Evolutionary conservation across 768 basidiomycete genomes (phyloP), one percentile per base, ranked within the genome.

Genomic region (Arthromyces matolae): DNA sequence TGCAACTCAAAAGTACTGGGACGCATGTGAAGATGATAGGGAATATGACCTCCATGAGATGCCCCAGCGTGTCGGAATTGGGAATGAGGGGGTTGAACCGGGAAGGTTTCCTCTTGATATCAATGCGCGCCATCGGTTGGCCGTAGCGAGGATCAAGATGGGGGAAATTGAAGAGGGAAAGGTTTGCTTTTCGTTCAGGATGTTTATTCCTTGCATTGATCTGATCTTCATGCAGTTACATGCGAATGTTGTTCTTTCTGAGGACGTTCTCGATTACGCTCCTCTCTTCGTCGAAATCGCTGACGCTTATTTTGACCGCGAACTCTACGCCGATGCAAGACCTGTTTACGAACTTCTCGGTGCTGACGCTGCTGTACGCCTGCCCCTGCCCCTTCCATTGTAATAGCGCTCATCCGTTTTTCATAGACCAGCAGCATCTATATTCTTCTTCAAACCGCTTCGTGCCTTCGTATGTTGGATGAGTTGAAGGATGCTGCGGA

Each of bases 231-330:
- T 20, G 8, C 46, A 96, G 92, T 71, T 83, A 31, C 94, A 98
- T 63, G 84, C 90, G 1, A 75, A 73, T 23, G 69, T 86, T 28
- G 77, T 97, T 19, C 71, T 89, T 2, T 60, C 76, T 0, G 78
- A 90, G 55, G 90, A 93, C 45, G 75, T 86, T 0, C 59, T 81
- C 3, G 84, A 92, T 54, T 92, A 92, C 54, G 82, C 86, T 0
- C 78, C 83, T 1, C 70, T 93, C 4, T 93, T 91, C 57, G 75
- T 71, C 0, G 91, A 94, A 58, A 84, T 95, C 27, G 93, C 89
- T 0, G 89, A 92, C 54, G 89, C 88, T 0, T 88, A 87, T 60
- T 86, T 85, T 54, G 83, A 90, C 31, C 71, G 78, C 7, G 81
- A 83, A 51, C 69, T 89, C 71, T 92, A 83, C 66, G 79, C 78